These are phyloP conservation scores for Ascochyta fabae DNA, from an alignment of 2,329 filamentous ascomycete genomes.

Conservation along the genomic window DNA sequence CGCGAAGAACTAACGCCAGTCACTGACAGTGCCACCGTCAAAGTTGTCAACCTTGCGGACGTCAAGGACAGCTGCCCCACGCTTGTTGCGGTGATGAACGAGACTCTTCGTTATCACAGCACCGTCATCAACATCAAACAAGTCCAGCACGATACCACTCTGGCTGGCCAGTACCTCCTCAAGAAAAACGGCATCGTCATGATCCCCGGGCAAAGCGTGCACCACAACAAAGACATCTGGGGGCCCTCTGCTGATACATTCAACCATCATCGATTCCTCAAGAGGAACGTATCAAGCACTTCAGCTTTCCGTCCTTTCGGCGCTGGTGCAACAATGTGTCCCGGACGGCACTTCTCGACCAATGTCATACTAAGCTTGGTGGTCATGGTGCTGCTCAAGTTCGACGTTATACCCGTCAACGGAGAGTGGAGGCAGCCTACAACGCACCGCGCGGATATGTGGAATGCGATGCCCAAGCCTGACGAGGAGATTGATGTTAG, in stretches of 20 bases:
- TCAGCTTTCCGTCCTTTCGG: constrained; percentile 46
- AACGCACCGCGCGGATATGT: constrained; percentile 35
- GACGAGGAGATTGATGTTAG: constrained; percentile 33
- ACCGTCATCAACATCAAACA: constrained; percentile 49
- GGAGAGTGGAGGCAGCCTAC: constrained; percentile 33
- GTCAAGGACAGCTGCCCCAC: constrained; percentile 49
- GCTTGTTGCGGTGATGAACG: constrained; percentile 51
- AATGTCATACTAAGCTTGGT: constrained; percentile 43
- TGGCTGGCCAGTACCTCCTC: constrained; percentile 43
- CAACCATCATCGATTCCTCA: constrained; percentile 44
- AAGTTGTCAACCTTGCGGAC: constrained; percentile 39
- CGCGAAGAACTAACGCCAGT: constrained; percentile 38
- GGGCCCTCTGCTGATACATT: constrained; percentile 40
- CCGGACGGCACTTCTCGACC: constrained; percentile 48
- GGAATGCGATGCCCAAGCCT: constrained; percentile 44
- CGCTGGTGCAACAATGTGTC: constrained; percentile 45
- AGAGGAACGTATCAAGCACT: constrained; percentile 29
- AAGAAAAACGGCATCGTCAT: constrained; percentile 47
- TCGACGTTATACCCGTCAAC: constrained; percentile 34
- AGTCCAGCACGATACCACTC: constrained; percentile 46
- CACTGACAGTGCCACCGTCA: constrained; percentile 3
- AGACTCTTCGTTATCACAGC: constrained; percentile 50
- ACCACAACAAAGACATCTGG: constrained; percentile 44
- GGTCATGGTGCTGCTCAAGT: constrained; percentile 44
- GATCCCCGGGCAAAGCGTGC: constrained; percentile 45